These are phyloP conservation scores for Rasamsonia emersonii DNA, from an alignment of 2,329 filamentous ascomycete species.

Conservation along the genomic window DNA sequence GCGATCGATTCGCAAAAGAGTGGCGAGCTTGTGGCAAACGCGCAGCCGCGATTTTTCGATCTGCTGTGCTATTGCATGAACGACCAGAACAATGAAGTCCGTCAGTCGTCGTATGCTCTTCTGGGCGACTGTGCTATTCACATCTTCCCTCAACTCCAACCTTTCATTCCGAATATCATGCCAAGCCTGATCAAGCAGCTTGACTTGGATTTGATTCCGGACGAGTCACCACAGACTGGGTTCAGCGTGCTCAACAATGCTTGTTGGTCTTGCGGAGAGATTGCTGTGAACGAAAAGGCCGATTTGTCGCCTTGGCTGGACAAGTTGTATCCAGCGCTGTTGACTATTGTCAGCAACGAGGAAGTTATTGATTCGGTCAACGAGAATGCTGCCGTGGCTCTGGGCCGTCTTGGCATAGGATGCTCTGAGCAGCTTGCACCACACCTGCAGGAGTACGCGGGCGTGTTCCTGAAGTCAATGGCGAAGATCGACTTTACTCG, in stretches of 20 bases:
- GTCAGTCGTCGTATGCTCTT: constrained; percentile 90
- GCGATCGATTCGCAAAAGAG: constrained; percentile 68
- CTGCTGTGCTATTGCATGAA: constrained; percentile 87
- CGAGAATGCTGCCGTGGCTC: constrained; percentile 89
- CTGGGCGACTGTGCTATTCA: constrained; percentile 93
- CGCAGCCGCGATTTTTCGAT: constrained; percentile 81
- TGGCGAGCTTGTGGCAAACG: constrained; percentile 63
- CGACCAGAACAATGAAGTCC: constrained; percentile 81
- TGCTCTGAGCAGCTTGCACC: constrained; percentile 70
- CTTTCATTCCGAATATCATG: constrained; percentile 63
- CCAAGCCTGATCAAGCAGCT: constrained; percentile 77
- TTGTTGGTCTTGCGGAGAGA: constrained; percentile 93
- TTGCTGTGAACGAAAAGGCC: constrained; percentile 66
- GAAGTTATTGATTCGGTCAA: constrained; percentile 78
- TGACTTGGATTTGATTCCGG: constrained; percentile 65
- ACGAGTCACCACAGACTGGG: constrained; percentile 72
- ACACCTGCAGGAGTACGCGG: constrained; percentile 69
- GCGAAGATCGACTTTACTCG: constrained; percentile 77
- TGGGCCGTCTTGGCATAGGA: constrained; percentile 76
- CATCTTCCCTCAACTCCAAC: constrained; percentile 72
- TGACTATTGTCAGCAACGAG: constrained; percentile 75
- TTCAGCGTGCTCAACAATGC: constrained; percentile 97
- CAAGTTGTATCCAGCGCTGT: constrained; percentile 65
- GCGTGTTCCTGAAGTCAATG: constrained; percentile 74
- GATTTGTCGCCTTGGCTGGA: constrained; percentile 70